phyloP scores from a whole-genome alignment of 495 filamentous ascomycete species.

The Penicillium canescens region DNA sequence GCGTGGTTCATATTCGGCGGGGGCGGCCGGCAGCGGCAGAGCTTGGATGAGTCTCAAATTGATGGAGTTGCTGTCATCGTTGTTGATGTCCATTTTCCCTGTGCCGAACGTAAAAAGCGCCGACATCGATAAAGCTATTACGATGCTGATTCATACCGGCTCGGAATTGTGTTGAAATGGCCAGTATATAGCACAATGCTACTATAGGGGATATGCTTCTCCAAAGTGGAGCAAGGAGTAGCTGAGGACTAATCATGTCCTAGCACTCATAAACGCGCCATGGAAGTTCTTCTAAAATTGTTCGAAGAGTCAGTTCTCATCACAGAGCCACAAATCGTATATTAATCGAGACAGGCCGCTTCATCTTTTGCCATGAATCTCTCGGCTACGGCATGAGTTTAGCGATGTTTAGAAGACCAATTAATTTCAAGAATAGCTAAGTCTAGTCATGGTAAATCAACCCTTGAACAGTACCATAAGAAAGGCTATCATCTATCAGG shows the following conservation, averaged over 20 bases:
- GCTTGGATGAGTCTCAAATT: too few relatives aligned
- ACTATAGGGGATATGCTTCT: slow-evolving; percentile 6
- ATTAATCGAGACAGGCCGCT: slow-evolving; percentile 7
- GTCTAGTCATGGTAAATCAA: slow-evolving; percentile 13
- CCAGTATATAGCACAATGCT: slow-evolving; percentile 8
- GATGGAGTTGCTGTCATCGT: too few relatives aligned
- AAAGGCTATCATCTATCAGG: slow-evolving; percentile 14
- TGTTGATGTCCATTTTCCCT: too few relatives aligned
- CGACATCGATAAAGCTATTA: too few relatives aligned
- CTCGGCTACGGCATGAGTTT: slow-evolving; percentile 11
- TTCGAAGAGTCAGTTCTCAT: slow-evolving; percentile 10
- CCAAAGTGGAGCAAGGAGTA: slow-evolving; percentile 14
- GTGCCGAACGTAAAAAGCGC: too few relatives aligned
- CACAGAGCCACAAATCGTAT: slow-evolving; percentile 10
- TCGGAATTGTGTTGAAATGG: slow-evolving; percentile 5
- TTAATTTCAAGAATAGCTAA: slow-evolving; percentile 13
- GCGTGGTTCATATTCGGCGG: too few relatives aligned
- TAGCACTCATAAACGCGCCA: slow-evolving; percentile 5
- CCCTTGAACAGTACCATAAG: slow-evolving; percentile 15
- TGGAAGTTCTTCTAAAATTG: slow-evolving; percentile 6
- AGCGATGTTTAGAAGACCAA: slow-evolving; percentile 14
- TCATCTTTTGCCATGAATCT: slow-evolving; percentile 13
- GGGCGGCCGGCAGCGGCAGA: too few relatives aligned
- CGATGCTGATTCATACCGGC: too few relatives aligned
- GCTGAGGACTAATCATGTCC: slow-evolving; percentile 12